Percentiles rank a stretch among this genome's conserved stretches.
Conservation (phyloP, 2,329 filamentous ascomycete species). For the Hypomyces perniciosus region DNA sequence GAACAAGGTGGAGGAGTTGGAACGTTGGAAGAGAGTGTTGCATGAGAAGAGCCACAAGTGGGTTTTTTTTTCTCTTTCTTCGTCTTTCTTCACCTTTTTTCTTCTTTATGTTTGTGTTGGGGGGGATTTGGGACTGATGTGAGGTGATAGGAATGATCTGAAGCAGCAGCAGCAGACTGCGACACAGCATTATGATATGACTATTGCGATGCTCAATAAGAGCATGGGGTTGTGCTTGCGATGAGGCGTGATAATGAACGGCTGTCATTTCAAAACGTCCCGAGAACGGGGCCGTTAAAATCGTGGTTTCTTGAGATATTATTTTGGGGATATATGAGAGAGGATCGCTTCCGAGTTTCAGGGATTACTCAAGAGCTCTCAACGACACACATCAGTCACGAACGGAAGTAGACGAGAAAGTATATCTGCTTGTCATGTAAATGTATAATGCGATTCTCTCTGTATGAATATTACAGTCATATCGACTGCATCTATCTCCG, state of each 20-base stretch:
- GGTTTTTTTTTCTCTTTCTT: constrained; percentile 14
- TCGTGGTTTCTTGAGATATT: not conserved
- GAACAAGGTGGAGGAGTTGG: constrained; percentile 11
- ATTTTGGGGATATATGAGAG: too few species aligned
- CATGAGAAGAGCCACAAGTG: constrained; percentile 20
- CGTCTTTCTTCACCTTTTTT: not conserved
- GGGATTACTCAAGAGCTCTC: too few species aligned
- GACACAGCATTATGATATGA: constrained; percentile 61
- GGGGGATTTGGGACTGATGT: not conserved
- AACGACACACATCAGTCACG: too few species aligned
- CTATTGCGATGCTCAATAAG: constrained; percentile 67
- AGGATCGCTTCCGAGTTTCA: too few species aligned
- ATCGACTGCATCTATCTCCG: too few species aligned
- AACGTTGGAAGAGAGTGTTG: constrained; percentile 18
- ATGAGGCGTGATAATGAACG: constrained; percentile 22
- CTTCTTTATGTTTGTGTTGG: not conserved
- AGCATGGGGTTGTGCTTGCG: constrained; percentile 62
- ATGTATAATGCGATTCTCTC: too few species aligned
- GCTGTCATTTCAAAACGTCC: too few species aligned
- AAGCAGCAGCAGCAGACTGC: constrained; percentile 24
- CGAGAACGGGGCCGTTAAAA: not conserved
- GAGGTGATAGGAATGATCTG: constrained; percentile 14
- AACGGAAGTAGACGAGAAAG: too few species aligned
- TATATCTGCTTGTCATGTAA: too few species aligned
- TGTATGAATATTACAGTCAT: too few species aligned